phyloP scores from a whole-genome alignment of 352 stramenopile species.

The Phytopythium mirpurense region DNA sequence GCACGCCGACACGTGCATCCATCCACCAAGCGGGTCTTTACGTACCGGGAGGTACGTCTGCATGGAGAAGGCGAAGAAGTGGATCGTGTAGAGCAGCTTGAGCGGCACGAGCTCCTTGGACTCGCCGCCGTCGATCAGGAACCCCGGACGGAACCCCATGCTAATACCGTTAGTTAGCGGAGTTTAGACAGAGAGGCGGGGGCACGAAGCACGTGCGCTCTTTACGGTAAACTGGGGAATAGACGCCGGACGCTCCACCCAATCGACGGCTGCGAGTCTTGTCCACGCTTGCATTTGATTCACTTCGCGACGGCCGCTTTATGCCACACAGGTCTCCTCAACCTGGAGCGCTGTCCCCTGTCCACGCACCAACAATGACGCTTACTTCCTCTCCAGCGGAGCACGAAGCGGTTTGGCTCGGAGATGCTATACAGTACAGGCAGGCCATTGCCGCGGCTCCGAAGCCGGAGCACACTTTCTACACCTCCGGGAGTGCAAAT shows the following conservation, averaged over 20 bases:
- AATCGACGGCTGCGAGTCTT: background rate
- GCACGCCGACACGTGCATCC: background rate
- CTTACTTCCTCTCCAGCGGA: background rate
- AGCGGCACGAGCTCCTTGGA: conserved; percentile 53
- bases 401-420: background rate
- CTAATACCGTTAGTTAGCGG: no score
- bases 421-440: no score
- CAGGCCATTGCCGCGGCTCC: no score
- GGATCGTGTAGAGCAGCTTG: conserved; percentile 68
- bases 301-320: no score
- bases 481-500: background rate
- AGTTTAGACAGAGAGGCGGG: no score
- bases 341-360: no score
- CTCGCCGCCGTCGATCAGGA: conserved; percentile 60
- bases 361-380: conserved; percentile 6
- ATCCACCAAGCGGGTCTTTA: background rate
- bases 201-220: conserved; percentile 10
- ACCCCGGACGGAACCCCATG: conserved; percentile 27
- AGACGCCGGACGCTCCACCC: background rate
- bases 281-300: no score
- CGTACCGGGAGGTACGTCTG: conserved; percentile 57
- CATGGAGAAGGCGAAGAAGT: conserved; percentile 61
- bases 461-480: background rate
- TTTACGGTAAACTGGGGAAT: conserved; percentile 15
- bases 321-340: no score